Conservation (phyloP, 345 rosid species). For the Zanthoxylum bungeanum region DNA sequence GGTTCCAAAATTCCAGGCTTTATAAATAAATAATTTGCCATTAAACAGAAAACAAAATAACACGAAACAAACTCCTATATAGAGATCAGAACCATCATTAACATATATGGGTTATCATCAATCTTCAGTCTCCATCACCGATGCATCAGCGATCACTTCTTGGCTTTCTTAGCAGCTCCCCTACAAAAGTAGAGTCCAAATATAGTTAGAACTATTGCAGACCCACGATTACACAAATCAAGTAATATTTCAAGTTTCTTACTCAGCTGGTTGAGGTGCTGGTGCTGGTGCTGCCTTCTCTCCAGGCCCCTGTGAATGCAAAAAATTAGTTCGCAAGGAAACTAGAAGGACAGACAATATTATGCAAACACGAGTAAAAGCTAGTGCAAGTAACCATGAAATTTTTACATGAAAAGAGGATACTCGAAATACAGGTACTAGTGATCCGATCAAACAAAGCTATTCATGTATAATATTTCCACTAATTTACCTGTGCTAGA, state of each 20-base stretch:
- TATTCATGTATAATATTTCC: background rate
- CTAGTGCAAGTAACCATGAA: background rate
- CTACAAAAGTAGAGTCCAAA: slow-evolving; percentile 17
- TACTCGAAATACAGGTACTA: background rate
- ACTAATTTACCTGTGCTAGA: slow-evolving; percentile 46
- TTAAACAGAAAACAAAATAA: slow-evolving; percentile 10
- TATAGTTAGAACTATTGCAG: background rate
- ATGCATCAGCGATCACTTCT: slow-evolving; percentile 28
- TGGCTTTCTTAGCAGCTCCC: slow-evolving; percentile 37
- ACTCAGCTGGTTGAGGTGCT: slow-evolving; percentile 34
- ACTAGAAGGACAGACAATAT: background rate
- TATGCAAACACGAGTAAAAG: background rate
- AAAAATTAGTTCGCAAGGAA: background rate
- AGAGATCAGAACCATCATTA: slow-evolving; percentile 23
- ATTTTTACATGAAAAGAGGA: too few relatives aligned
- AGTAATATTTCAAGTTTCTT: slow-evolving; percentile 14
- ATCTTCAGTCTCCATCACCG: slow-evolving; percentile 12
- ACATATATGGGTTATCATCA: background rate
- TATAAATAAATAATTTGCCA: slow-evolving; percentile 13
- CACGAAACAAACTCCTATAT: slow-evolving; percentile 19
- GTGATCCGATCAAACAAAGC: background rate
- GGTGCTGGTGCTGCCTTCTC: slow-evolving; percentile 32
- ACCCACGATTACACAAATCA: background rate
- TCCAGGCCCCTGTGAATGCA: slow-evolving; percentile 34
- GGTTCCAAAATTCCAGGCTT: slow-evolving; percentile 22